Conservation (phyloP, 306 rosid species). For the Quercus engelmannii region DNA sequence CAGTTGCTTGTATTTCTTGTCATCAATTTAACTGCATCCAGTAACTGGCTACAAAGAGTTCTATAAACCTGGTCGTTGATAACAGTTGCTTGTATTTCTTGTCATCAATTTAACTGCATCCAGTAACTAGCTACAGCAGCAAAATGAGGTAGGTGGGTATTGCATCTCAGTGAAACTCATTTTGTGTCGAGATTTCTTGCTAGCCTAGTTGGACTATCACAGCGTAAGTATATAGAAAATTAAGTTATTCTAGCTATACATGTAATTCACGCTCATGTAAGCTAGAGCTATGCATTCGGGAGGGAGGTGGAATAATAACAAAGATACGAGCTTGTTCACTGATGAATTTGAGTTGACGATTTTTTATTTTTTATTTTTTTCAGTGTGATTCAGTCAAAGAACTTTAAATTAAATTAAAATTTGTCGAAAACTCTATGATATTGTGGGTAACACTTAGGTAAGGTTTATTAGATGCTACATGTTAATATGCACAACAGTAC, state of each 20-base stretch:
- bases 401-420: neutral
- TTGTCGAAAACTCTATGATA: neutral
- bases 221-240: no score
- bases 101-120: neutral
- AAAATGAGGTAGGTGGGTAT: neutral
- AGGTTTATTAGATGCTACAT: no score
- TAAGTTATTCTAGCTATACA: no score
- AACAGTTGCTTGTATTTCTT: neutral
- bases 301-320: no score
- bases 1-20: neutral
- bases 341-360: neutral
- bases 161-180: no score
- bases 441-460: no score
- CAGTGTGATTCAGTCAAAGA: neutral
- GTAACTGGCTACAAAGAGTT: neutral
- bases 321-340: neutral
- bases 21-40: neutral
- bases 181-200: no score
- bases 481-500: no score
- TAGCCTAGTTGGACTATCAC: no score
- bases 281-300: no score
- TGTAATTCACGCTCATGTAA: no score
- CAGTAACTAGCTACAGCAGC: neutral
- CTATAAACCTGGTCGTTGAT: neutral
- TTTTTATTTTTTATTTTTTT: neutral